phyloP scores from a whole-genome alignment of 208 protist genomes.

The Entamoeba invadens region DNA sequence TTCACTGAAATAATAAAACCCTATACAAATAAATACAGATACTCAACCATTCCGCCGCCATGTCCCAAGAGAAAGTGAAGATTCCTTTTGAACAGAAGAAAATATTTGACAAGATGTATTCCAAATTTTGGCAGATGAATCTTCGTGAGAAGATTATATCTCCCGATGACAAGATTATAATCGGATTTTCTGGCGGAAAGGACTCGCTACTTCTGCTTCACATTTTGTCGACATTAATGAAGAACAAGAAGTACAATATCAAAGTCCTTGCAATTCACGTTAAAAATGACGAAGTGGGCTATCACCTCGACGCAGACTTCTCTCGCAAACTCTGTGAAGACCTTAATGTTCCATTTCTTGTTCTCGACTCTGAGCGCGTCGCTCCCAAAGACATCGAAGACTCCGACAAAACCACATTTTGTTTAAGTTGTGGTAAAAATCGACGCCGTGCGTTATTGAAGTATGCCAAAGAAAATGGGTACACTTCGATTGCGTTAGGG shows the following conservation, averaged over 20 bases:
- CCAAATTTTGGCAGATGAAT: neutral
- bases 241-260: slow-evolving; percentile 67
- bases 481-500: slow-evolving; percentile 76
- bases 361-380: slow-evolving; percentile 75
- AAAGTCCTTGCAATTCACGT: slow-evolving; percentile 73
- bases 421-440: slow-evolving; percentile 83
- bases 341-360: slow-evolving; percentile 73
- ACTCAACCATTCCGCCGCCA: neutral
- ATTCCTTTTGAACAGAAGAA: neutral
- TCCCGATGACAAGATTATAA: slow-evolving; percentile 58
- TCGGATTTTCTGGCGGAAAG: slow-evolving; percentile 39
- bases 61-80: neutral
- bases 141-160: slow-evolving; percentile 31
- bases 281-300: slow-evolving; percentile 86
- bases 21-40: neutral
- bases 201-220: slow-evolving; percentile 63
- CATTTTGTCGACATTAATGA: slow-evolving; percentile 68
- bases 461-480: slow-evolving; percentile 51
- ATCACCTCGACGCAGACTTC: slow-evolving; percentile 78
- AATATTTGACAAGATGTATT: neutral
- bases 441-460: slow-evolving; percentile 77
- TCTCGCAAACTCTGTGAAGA: slow-evolving; percentile 68
- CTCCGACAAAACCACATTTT: slow-evolving; percentile 49
- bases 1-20: neutral
- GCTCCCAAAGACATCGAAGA: slow-evolving; percentile 90